phyloP scores from a whole-genome alignment of 2,329 filamentous ascomycete species.

The Ceratocystis eucalypticola region DNA sequence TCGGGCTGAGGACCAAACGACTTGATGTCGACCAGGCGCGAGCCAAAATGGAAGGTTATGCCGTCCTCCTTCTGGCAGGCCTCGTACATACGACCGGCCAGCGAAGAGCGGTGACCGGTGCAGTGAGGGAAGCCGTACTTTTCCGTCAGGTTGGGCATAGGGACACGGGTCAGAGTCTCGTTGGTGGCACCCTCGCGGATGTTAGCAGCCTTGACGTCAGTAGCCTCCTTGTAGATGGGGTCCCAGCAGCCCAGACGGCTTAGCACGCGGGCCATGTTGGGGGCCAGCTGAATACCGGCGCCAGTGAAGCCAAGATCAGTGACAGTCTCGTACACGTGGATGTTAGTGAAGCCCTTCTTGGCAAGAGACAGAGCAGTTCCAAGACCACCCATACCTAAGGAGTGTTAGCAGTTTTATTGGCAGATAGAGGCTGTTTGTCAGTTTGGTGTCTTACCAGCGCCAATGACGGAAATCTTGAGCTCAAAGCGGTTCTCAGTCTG shows the following conservation, averaged over 20 bases:
- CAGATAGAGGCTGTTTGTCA: background rate
- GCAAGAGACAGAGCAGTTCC: conserved; percentile 59
- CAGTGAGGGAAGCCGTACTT: conserved; percentile 66
- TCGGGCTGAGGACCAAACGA: conserved; percentile 46
- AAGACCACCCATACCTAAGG: conserved; percentile 62
- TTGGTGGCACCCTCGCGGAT: conserved; percentile 60
- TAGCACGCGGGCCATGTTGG: conserved; percentile 67
- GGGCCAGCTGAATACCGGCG: conserved; percentile 71
- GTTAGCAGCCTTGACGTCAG: conserved; percentile 55
- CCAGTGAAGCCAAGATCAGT: conserved; percentile 67
- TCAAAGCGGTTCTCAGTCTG: conserved; percentile 20
- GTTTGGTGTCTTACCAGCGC: conserved; percentile 31
- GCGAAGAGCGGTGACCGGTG: conserved; percentile 61
- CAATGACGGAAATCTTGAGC: conserved; percentile 37
- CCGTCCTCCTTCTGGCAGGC: conserved; percentile 50
- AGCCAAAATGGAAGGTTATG: conserved; percentile 57
- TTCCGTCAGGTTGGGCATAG: conserved; percentile 51
- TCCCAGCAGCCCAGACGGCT: conserved; percentile 60
- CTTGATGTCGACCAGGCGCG: conserved; percentile 40
- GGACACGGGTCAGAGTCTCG: conserved; percentile 55
- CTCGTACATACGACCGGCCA: conserved; percentile 55
- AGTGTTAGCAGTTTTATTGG: background rate
- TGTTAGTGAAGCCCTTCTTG: conserved; percentile 59
- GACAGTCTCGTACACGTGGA: conserved; percentile 62
- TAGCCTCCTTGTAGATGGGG: conserved; percentile 55